phyloP scores from a whole-genome alignment of 2,329 filamentous ascomycete species.

The Beauveria asiatica region DNA sequence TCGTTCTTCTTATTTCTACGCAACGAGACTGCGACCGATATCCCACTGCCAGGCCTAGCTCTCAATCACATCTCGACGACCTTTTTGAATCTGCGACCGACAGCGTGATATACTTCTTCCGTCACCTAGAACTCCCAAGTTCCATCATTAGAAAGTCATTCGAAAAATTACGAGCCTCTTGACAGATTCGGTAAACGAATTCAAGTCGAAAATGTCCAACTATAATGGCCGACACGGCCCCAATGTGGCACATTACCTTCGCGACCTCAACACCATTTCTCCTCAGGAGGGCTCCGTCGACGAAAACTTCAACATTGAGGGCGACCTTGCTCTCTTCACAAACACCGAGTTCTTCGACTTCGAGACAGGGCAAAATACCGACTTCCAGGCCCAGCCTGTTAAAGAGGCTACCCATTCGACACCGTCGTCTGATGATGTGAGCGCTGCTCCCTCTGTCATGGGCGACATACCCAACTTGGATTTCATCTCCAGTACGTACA shows the following conservation, averaged over 20 bases:
- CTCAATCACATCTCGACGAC: neutral
- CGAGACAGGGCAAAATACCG: slow-evolving; percentile 54
- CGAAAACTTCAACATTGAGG: slow-evolving; percentile 56
- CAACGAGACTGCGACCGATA: neutral
- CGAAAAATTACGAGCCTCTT: neutral
- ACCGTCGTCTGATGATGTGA: slow-evolving; percentile 29
- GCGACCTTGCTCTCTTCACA: slow-evolving; percentile 70
- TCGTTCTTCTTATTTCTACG: neutral
- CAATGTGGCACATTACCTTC: slow-evolving; percentile 85
- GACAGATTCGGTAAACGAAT: neutral
- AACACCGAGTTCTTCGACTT: slow-evolving; percentile 78
- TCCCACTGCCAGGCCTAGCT: neutral
- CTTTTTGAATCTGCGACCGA: neutral
- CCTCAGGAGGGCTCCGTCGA: slow-evolving; percentile 46
- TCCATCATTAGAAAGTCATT: neutral
- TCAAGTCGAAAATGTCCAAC: slow-evolving; percentile 49
- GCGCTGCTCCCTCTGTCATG: slow-evolving; percentile 32
- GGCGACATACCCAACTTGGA: slow-evolving; percentile 40
- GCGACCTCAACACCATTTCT: slow-evolving; percentile 70
- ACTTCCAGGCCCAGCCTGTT: slow-evolving; percentile 42
- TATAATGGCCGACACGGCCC: slow-evolving; percentile 70
- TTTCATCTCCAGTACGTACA: slow-evolving; percentile 39
- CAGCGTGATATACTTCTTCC: neutral
- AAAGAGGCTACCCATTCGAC: slow-evolving; percentile 32
- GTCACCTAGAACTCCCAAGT: neutral